Conservation (phyloP, 352 stramenopile genomes). For the Globisporangium cystogenes region DNA sequence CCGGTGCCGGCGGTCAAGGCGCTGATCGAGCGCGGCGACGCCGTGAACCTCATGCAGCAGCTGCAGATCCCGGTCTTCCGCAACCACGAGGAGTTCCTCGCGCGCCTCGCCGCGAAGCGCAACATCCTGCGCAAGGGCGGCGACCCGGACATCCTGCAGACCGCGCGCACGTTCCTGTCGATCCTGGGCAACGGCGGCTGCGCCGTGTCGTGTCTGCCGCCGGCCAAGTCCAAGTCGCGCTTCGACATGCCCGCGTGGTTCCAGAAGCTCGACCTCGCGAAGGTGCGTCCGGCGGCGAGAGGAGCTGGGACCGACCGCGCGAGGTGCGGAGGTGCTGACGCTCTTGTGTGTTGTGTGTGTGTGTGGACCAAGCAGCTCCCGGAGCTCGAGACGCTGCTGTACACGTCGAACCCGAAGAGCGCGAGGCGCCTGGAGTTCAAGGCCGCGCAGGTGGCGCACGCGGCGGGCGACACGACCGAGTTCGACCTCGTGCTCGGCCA, state of each 20-base stretch:
- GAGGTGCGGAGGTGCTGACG: no score
- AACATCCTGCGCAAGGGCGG: constrained; percentile 96
- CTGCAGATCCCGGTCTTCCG: constrained; percentile 95
- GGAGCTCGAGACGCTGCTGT: constrained; percentile 49
- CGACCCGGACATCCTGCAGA: constrained; percentile 93
- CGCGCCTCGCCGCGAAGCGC: constrained; percentile 91
- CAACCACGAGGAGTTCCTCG: constrained; percentile 92
- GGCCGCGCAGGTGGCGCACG: constrained; percentile 32
- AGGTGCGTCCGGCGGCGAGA: constrained; percentile 40
- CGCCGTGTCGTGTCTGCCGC: constrained; percentile 53
- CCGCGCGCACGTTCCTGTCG: constrained; percentile 87
- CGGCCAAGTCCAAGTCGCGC: constrained; percentile 76
- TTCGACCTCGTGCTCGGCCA: constrained; percentile 81
- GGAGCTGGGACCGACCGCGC: no score
- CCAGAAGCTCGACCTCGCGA: constrained; percentile 41
- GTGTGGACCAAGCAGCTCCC: no score
- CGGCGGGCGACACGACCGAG: constrained; percentile 69
- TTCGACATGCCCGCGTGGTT: constrained; percentile 75
- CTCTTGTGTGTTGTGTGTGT: no score
- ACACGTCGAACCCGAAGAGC: constrained; percentile 48
- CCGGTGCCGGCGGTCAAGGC: constrained; percentile 90
- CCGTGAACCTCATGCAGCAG: constrained; percentile 94
- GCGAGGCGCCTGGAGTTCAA: constrained; percentile 63
- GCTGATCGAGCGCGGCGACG: constrained; percentile 88
- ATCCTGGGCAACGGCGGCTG: constrained; percentile 58